Conservation (phyloP, 2,329 filamentous ascomycete species). For the Fonsecaea pedrosoi region DNA sequence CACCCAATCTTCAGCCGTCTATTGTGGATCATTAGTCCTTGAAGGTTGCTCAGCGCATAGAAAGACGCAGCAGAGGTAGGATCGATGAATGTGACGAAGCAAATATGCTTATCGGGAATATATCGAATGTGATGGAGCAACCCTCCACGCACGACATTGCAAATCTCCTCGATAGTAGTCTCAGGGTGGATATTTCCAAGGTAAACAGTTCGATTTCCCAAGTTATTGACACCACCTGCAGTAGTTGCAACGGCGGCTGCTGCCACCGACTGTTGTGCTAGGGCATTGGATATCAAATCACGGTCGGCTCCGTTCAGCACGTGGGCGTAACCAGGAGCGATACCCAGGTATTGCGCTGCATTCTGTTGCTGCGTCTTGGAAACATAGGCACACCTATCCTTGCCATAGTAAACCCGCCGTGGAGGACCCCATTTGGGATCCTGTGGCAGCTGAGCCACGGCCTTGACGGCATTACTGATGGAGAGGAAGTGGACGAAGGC, state of each 20-base stretch:
- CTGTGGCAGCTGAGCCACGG: slow-evolving; percentile 92
- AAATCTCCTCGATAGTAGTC: slow-evolving; percentile 99
- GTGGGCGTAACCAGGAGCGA: slow-evolving; percentile 94
- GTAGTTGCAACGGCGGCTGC: slow-evolving; percentile 96
- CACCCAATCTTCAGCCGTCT: slow-evolving; percentile 96
- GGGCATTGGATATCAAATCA: slow-evolving; percentile 92
- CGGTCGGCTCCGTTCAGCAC: slow-evolving; percentile 95
- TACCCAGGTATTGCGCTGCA: slow-evolving; percentile 95
- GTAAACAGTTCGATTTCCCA: slow-evolving; percentile 97
- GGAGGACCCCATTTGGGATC: slow-evolving; percentile 97
- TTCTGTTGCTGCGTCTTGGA: slow-evolving; percentile 99
- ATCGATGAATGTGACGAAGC: slow-evolving; percentile 99
- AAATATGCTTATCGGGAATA: slow-evolving; percentile 99
- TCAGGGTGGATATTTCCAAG: slow-evolving; percentile 98
- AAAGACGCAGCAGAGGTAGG: slow-evolving; percentile 97
- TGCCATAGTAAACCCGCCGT: slow-evolving; percentile 96
- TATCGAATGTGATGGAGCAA: slow-evolving; percentile 97
- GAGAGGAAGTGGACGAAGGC: slow-evolving; percentile 97
- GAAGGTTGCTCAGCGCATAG: slow-evolving; percentile 95
- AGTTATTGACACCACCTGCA: slow-evolving; percentile 94
- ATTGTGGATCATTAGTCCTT: slow-evolving; percentile 99
- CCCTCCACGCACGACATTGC: slow-evolving; percentile 95
- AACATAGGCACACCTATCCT: slow-evolving; percentile 97
- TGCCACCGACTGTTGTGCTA: slow-evolving; percentile 96
- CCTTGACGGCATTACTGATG: slow-evolving; percentile 97